Evolutionary conservation across 345 rosid species (phyloP), one percentile per base, ranked within the genome.

Genomic region (Adansonia digitata): DNA sequence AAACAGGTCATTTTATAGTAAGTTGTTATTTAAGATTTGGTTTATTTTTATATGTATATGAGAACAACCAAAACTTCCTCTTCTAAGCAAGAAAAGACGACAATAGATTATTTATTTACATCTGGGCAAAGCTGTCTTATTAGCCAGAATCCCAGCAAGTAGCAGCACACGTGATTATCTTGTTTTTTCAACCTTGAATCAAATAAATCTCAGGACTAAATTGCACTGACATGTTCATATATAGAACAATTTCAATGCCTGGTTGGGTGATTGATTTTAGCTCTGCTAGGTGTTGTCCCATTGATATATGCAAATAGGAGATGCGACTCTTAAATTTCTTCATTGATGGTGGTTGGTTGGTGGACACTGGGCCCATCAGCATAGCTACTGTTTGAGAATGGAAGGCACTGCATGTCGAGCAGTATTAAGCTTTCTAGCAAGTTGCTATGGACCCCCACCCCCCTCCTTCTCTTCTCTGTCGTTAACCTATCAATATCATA

Each of bases 401-500:
- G 52, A 40, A 77, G 31, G 72, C 22, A 68, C 65, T 15, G 18
- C 5, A 42, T 55, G 40, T 22, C n/a, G 34, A 31, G 26, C 43
- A 29, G 13, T 17, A 53, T 7, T 26, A 42, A 46, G n/a, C n/a
- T 68, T 72, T 72, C 74, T 46, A 34, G 51, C 59, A 65, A 43
- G 61, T 60, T 27, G 46, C n/a, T 3, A 67, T 59, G 77, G 69
- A 46, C 74, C 69, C 34, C n/a, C n/a, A n/a, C n/a, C n/a, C n/a
- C n/a, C n/a, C 34, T 61, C 1, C 43, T 27, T 45, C 40, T 20
- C 40, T 63, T 40, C 76, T 65, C 69, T 24, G 27, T n/a, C 35
- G 45, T 66, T 71, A 75, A 24, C 76, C 82, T 79, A 72, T 66
- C 39, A 26, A 73, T 22, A 72, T 12, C 35, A 12, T 27, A 31